Percentiles rank a stretch among this genome's conserved stretches.
These are phyloP conservation scores for Rhytidiadelphus loreus DNA, from an alignment of 225 moss, liverwort and hornwort species.

Conservation along the genomic window DNA sequence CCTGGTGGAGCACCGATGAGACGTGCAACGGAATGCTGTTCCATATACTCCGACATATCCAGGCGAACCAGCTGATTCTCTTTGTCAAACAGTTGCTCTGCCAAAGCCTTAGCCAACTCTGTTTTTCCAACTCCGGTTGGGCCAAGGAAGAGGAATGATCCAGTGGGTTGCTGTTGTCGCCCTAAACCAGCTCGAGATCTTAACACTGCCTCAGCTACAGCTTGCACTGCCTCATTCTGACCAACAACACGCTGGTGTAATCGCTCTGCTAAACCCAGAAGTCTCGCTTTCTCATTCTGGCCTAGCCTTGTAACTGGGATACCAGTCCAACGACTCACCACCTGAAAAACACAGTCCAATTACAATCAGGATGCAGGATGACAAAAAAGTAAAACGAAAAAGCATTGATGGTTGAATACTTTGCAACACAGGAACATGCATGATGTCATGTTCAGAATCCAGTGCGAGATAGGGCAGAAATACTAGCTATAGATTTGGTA, in stretches of 20 bases:
- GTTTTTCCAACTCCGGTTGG: constrained; percentile 95
- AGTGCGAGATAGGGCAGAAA: background rate
- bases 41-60: constrained; percentile 99
- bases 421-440: background rate
- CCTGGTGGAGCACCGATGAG: constrained; percentile 97
- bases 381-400: background rate
- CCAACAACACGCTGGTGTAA: constrained; percentile 85
- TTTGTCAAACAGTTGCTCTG: constrained; percentile 89
- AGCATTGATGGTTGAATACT: background rate
- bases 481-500: background rate
- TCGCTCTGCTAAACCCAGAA: constrained; percentile 64
- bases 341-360: constrained; percentile 7
- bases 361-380: background rate
- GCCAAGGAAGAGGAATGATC: constrained; percentile 89
- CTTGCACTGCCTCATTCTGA: constrained; percentile 81
- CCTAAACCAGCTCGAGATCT: constrained; percentile 89
- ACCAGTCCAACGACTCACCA: constrained; percentile 94
- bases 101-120: constrained; percentile 82
- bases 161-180: constrained; percentile 72
- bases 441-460: background rate
- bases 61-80: constrained; percentile 84
- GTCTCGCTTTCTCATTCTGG: constrained; percentile 69
- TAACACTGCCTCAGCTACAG: constrained; percentile 84
- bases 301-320: constrained; percentile 94
- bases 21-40: constrained; percentile 84